Conservation (phyloP, 176 grass and related monocot species). For the Paspalum vaginatum region DNA sequence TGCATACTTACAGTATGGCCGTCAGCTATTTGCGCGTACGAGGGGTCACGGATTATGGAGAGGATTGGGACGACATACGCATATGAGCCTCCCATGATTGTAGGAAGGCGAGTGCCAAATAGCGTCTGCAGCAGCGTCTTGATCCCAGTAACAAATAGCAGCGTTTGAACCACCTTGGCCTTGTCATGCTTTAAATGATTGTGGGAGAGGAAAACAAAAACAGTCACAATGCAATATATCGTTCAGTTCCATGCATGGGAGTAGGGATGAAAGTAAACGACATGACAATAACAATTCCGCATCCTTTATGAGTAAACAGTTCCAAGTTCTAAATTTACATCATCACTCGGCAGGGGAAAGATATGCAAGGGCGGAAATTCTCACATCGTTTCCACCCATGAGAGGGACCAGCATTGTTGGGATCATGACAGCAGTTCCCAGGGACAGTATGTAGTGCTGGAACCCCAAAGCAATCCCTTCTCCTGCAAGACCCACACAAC, state of each 20-base stretch:
- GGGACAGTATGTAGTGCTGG: constrained; percentile 85
- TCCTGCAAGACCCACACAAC: constrained; percentile 45
- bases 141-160: constrained; percentile 91
- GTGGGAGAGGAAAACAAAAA: neutral
- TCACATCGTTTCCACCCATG: constrained; percentile 95
- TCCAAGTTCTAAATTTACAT: neutral
- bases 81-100: constrained; percentile 82
- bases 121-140: constrained; percentile 94
- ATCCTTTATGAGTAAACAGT: neutral
- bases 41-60: constrained; percentile 80
- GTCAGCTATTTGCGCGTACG: constrained; percentile 59
- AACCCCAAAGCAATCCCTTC: constrained; percentile 81
- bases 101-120: constrained; percentile 91
- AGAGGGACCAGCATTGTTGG: constrained; percentile 79
- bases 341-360: neutral
- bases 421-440: constrained; percentile 91
- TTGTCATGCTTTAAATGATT: constrained; percentile 56
- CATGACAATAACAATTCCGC: neutral
- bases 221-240: constrained; percentile 9
- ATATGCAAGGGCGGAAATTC: constrained; percentile 15
- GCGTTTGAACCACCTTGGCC: constrained; percentile 87
- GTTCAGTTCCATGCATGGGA: too few relatives aligned
- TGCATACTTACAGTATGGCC: constrained; percentile 61
- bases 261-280: neutral
- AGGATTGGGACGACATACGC: constrained; percentile 80